Evolutionary conservation across 2,329 filamentous ascomycete species (phyloP).

Genomic region (Phaeosphaeria sp.): DNA sequence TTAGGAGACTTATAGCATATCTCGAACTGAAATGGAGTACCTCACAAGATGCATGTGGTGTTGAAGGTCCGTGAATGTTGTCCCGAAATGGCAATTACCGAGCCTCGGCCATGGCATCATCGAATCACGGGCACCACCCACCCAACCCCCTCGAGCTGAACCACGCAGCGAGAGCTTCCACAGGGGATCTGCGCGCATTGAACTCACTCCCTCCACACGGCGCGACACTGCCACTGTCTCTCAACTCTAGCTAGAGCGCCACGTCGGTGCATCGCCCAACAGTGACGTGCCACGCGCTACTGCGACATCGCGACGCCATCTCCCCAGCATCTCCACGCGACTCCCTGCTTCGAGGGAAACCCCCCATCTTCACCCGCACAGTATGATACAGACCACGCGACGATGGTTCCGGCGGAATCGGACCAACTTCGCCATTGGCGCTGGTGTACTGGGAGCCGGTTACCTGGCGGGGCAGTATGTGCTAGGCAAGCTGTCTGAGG

Average conservation of each 20-base stretch:
- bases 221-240: neutral
- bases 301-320: neutral
- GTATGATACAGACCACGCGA: slow-evolving; percentile 75
- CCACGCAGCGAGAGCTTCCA: neutral
- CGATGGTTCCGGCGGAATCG: slow-evolving; percentile 93
- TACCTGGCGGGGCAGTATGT: slow-evolving; percentile 95
- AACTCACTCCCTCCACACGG: neutral
- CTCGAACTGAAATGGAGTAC: too few relatives aligned
- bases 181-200: neutral
- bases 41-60: neutral
- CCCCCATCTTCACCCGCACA: slow-evolving; percentile 10
- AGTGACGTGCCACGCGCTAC: slow-evolving; percentile 13
- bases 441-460: slow-evolving; percentile 84
- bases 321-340: slow-evolving; percentile 15
- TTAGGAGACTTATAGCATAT: too few relatives aligned
- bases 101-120: slow-evolving; percentile 16
- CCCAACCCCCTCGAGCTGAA: slow-evolving; percentile 15
- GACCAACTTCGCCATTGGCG: slow-evolving; percentile 85
- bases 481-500: slow-evolving; percentile 87
- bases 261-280: slow-evolving; percentile 4
- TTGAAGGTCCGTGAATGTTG: slow-evolving; percentile 3
- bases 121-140: slow-evolving; percentile 10
- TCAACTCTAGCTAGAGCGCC: neutral
- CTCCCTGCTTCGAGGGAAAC: slow-evolving; percentile 5
- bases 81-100: slow-evolving; percentile 19